Conservation (phyloP, 805 yeast genomes). For the Wickerhamiella parazyma region DNA sequence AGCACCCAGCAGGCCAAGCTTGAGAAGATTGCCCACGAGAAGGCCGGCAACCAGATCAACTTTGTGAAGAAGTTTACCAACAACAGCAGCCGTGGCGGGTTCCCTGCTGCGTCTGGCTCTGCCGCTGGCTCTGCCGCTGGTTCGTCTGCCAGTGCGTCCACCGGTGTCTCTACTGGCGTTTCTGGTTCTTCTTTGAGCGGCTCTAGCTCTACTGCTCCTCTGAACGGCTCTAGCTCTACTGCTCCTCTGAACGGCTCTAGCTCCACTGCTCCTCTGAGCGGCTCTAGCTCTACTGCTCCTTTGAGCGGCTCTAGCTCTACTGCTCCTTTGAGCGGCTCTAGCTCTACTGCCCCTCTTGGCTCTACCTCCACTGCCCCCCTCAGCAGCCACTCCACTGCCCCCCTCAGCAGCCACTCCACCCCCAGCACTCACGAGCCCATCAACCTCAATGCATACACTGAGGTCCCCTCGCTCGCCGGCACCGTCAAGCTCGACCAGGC, state of each 20-base stretch:
- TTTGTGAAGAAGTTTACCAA: slow-evolving; percentile 23
- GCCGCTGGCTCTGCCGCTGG: slow-evolving; percentile 18
- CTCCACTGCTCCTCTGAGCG: slow-evolving; percentile 1
- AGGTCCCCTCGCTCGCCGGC: slow-evolving; percentile 25
- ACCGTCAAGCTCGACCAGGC: slow-evolving; percentile 21
- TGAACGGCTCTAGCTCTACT: slow-evolving; percentile 1
- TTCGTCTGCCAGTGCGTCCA: slow-evolving; percentile 14
- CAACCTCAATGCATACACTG: slow-evolving; percentile 4
- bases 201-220: slow-evolving; percentile 2
- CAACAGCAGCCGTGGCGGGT: slow-evolving; percentile 23
- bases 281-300: slow-evolving; percentile 5
- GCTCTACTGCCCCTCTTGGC: slow-evolving; percentile 9
- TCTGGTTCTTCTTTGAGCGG: slow-evolving; percentile 1
- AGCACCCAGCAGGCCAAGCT: slow-evolving; percentile 18
- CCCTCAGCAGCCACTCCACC: slow-evolving; percentile 4
- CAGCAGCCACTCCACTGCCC: slow-evolving; percentile 9
- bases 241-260: slow-evolving; percentile 2
- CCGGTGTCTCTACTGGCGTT: slow-evolving; percentile 1
- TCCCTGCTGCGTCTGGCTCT: slow-evolving; percentile 18
- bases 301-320: slow-evolving; percentile 11
- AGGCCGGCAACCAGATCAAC: slow-evolving; percentile 28
- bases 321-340: slow-evolving; percentile 9
- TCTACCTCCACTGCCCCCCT: slow-evolving; percentile 9
- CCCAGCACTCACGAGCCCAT: slow-evolving; percentile 1
- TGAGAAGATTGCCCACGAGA: slow-evolving; percentile 19